phyloP scores from a whole-genome alignment of 352 stramenopile species.

The Lagenidium giganteum region DNA sequence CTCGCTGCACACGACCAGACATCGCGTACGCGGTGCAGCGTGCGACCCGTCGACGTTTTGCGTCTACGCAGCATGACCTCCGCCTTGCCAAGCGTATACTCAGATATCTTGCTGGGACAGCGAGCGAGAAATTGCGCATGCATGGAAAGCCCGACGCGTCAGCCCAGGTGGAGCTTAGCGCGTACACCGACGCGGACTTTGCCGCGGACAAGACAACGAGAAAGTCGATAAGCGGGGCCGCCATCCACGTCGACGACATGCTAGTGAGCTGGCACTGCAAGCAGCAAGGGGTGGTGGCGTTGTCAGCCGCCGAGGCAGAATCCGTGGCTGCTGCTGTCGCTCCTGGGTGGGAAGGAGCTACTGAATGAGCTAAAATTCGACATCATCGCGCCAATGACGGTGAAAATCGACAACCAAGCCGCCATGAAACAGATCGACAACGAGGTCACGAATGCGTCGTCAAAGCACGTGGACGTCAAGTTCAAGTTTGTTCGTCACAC shows the following conservation, averaged over 20 bases:
- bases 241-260: slow-evolving; percentile 13
- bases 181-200: slow-evolving; percentile 21
- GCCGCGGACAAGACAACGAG: slow-evolving; percentile 12
- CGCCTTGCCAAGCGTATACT: slow-evolving; percentile 13
- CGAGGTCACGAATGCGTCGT: too few species aligned
- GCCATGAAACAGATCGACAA: too few species aligned
- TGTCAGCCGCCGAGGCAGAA: background rate
- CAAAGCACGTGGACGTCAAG: too few species aligned
- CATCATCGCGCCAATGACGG: too few species aligned
- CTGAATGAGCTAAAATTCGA: too few species aligned
- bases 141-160: too few species aligned
- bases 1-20: slow-evolving; percentile 8
- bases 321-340: background rate
- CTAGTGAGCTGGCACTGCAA: slow-evolving; percentile 8
- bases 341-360: background rate
- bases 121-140: slow-evolving; percentile 9
- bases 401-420: too few species aligned
- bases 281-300: slow-evolving; percentile 8
- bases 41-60: slow-evolving; percentile 10
- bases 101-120: slow-evolving; percentile 20
- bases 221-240: slow-evolving; percentile 16
- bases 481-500: background rate
- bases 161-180: too few species aligned
- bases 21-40: slow-evolving; percentile 20
- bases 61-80: slow-evolving; percentile 6